Conservation (phyloP, 805 yeast species). For the Candida montana region DNA sequence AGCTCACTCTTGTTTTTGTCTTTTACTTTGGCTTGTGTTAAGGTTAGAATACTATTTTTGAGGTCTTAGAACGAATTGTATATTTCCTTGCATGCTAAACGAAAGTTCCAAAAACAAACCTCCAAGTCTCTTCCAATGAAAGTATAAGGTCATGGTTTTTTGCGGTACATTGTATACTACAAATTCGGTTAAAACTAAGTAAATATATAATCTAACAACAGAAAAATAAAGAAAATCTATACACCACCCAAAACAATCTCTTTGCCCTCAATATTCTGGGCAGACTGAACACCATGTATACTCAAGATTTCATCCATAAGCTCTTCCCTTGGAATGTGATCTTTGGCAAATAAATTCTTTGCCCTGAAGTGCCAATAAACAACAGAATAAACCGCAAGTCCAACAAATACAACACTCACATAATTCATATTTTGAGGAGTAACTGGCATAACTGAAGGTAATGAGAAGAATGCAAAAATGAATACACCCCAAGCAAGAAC, state of each 20-base stretch:
- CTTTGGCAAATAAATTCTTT: slow-evolving; percentile 26
- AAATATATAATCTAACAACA: too few species aligned
- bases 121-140: too few species aligned
- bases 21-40: too few species aligned
- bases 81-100: too few species aligned
- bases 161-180: too few species aligned
- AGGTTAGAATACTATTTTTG: too few species aligned
- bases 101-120: too few species aligned
- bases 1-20: too few species aligned
- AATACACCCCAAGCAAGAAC: slow-evolving; percentile 54
- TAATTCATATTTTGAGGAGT: slow-evolving; percentile 61
- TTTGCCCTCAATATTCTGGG: background rate
- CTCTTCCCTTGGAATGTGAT: slow-evolving; percentile 14
- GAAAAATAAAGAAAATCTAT: background rate
- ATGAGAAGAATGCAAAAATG: slow-evolving; percentile 54
- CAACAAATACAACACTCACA: slow-evolving; percentile 50
- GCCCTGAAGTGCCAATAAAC: slow-evolving; percentile 49
- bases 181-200: too few species aligned
- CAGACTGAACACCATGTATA: background rate
- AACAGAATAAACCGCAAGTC: slow-evolving; percentile 38
- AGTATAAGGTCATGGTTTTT: too few species aligned
- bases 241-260: background rate
- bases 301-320: slow-evolving; percentile 2
- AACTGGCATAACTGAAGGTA: slow-evolving; percentile 63
- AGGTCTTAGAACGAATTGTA: too few species aligned